Evolutionary conservation across 176 grass and related monocot species (phyloP).

Genomic region (Chloris gayana): DNA sequence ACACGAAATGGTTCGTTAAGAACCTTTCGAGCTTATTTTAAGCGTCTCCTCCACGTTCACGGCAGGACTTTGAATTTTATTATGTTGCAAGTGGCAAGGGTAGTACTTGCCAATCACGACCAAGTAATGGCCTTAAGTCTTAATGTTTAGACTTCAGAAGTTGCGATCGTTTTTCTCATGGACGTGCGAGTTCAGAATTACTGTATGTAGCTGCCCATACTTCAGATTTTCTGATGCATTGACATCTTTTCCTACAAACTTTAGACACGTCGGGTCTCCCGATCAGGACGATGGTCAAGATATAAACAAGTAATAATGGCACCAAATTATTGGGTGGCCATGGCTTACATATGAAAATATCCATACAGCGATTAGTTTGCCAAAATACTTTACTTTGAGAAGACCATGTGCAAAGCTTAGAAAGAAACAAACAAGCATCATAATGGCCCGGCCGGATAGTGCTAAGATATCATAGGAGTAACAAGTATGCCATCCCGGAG

Average conservation of each 20-base stretch:
- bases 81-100: slow-evolving; percentile 29
- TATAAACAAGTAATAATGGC: not conserved
- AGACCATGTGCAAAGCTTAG: not conserved
- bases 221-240: not conserved
- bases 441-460: not conserved
- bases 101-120: not conserved
- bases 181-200: not conserved
- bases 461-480: not conserved
- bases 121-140: slow-evolving; percentile 8
- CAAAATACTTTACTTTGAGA: not conserved
- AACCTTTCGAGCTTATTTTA: slow-evolving; percentile 27
- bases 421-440: not conserved
- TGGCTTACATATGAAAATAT: not conserved
- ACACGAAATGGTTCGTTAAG: slow-evolving; percentile 14
- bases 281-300: not conserved
- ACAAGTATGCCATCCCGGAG: not conserved
- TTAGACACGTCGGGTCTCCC: not conserved
- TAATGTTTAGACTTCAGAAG: not conserved
- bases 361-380: not conserved
- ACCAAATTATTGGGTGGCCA: not conserved
- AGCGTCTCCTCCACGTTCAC: slow-evolving; percentile 40
- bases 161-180: slow-evolving; percentile 8
- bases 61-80: slow-evolving; percentile 5
- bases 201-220: not conserved
- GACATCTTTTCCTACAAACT: not conserved